Base-by-base conservation (phyloP, 345 rosid genomes). In the Syzygium jambos region DNA sequence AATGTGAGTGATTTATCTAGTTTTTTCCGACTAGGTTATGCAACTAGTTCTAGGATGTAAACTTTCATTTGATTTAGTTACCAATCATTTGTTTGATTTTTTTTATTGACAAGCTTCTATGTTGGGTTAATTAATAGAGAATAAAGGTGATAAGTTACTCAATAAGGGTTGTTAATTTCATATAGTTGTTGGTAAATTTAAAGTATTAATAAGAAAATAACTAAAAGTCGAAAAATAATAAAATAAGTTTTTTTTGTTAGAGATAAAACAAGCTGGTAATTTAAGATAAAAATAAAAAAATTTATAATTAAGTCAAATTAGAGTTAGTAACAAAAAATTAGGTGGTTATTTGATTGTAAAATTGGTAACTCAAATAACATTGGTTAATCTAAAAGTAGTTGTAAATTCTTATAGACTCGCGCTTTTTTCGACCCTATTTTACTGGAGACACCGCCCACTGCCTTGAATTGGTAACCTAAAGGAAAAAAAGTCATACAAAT, bases 321-420 rank as follows among this genome's bases (percentile, higher is more conserved):
- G 16, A 12, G 68, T 59, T 59, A 6, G 0, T 27, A 27, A 59
- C 0, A 59, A 59, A 27, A 27, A 59, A 0, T 9, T 2, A 57
- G 7, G 16, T 30, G 13, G 34, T 23, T 23, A 57, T 25, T 23
- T 57, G 13, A 57, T 57, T 0, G 63, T 0, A 59, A 59, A 59
- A 59, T 59, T 12, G 30, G 16, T 27, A 25, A 59, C 68, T 59
- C 30, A 59, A 59, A 59, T 59, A 52, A 14, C 54, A 52, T 15
- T 15, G 54, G 54, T 19, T 5, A 52, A 52, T 15, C 19, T 52
- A 52, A 52, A 52, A 16, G 2, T 52, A 1, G n/a, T n/a, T n/a
- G 54, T 52, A 52, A 52, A 4, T 52, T 52, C 54, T 15, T 15
- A 52, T 52, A 15, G 54, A 52, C 52, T 51, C 11, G 52, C 6